Base-by-base conservation (phyloP, 306 rosid genomes). In the Cercis canadensis region DNA sequence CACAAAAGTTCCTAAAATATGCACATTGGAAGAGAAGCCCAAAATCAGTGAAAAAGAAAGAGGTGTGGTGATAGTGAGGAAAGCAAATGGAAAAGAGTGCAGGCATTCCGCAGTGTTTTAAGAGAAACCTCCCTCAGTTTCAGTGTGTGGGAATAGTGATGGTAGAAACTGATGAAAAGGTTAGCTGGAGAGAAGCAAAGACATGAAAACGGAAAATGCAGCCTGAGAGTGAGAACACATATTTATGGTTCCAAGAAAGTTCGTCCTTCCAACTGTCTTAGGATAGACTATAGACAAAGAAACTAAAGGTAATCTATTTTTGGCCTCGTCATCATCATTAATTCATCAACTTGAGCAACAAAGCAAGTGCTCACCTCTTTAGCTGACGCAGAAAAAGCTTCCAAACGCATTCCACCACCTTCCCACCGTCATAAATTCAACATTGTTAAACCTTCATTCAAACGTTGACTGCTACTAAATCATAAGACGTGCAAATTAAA, bases 151-250 rank as follows among this genome's bases (percentile, higher is more conserved):
- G 64, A 69, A 24, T 24, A 1, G 29, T 24, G 29, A 24, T 24
- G 29, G 29, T 24, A 24, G 29, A 24, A 24, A 3, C 29, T 24
- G 67, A 79, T 62, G 70, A 81, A 69, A 79, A 49, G 63, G 59
- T 58, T 74, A 36, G 80, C 39, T 49, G 69, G 52, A 69, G 62
- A 56, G 47, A 55, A 73, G 65, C 37, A 50, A 33, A 65, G 50
- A 51, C 14, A 45, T 33, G 16, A 39, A 59, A 74, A 76, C 78
- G 51, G 81, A 69, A 81, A 86, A 72, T 81, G 82, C 82, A 85
- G 81, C 69, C 74, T 24, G 29, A 24, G 49, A 45, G 18, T 47
- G 57, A 80, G 59, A 45, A 36, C 11, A 29, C 66, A 54, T 70
- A 66, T 67, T 81, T 67, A 78, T 24, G 60, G 53, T 57, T 39